Conservation (phyloP, 148 eudicot genomes). For the Fagopyrum homotropicum region DNA sequence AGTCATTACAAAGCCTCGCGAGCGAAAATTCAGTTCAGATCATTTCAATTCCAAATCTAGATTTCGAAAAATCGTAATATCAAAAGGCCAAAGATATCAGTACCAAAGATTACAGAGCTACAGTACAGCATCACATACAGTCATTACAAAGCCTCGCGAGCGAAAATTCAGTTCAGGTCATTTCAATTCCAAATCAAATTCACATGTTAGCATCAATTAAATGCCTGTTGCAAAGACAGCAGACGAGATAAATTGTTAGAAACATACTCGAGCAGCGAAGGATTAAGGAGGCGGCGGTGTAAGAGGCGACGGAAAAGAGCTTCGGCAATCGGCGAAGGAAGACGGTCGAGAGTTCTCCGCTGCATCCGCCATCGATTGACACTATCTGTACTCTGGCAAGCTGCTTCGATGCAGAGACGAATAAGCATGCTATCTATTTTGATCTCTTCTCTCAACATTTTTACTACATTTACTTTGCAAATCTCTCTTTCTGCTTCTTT, state of each 20-base stretch:
- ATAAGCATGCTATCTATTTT: slow-evolving; percentile 37
- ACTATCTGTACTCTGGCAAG: slow-evolving; percentile 39
- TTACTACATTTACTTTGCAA: background rate
- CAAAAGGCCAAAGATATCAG: background rate
- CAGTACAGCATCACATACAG: background rate
- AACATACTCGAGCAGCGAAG: slow-evolving; percentile 74
- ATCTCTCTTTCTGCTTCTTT: slow-evolving; percentile 2
- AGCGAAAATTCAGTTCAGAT: background rate
- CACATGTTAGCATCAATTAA: background rate
- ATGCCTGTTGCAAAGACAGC: background rate
- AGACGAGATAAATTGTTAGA: background rate
- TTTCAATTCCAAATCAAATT: background rate
- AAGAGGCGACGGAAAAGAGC: slow-evolving; percentile 66
- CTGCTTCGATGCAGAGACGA: slow-evolving; percentile 54
- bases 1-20: background rate
- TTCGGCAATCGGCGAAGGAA: slow-evolving; percentile 65
- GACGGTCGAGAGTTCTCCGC: slow-evolving; percentile 65
- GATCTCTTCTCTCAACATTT: slow-evolving; percentile 14
- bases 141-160: background rate
- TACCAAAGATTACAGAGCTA: background rate
- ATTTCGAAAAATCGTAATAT: background rate
- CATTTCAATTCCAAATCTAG: background rate
- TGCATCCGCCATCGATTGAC: slow-evolving; percentile 80
- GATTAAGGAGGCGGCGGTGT: slow-evolving; percentile 63
- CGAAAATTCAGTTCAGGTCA: background rate